phyloP scores from a whole-genome alignment of 352 stramenopile species.

The Pythium dissimile region DNA sequence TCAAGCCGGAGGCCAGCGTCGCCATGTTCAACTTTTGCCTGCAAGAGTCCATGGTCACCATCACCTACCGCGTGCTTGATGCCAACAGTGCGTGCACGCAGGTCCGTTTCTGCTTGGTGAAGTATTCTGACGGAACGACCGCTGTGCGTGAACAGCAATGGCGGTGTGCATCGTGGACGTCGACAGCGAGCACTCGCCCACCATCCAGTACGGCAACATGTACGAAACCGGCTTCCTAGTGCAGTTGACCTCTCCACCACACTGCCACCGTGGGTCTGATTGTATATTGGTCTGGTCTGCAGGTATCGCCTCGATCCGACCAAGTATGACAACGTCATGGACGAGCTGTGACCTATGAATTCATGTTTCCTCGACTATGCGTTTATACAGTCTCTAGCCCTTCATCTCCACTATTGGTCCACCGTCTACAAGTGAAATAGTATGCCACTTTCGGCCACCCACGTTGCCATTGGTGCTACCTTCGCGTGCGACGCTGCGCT shows the following conservation, averaged over 20 bases:
- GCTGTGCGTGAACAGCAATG: constrained; percentile 43
- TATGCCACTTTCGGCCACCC: too few species aligned
- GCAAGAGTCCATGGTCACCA: constrained; percentile 82
- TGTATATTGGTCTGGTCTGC: background rate
- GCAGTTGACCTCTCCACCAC: background rate
- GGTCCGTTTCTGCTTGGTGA: background rate
- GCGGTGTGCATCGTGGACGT: constrained; percentile 82
- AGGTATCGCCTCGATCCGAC: constrained; percentile 75
- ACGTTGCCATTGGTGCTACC: constrained; percentile 45
- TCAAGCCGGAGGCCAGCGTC: constrained; percentile 75
- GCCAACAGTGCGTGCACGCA: constrained; percentile 53
- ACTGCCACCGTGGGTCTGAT: background rate
- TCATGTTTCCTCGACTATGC: background rate
- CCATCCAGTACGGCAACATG: constrained; percentile 85
- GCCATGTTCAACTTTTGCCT: constrained; percentile 84
- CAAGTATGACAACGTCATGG: constrained; percentile 53
- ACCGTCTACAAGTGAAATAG: too few species aligned
- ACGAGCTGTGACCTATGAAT: constrained; percentile 12
- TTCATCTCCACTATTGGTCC: background rate
- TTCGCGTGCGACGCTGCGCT: constrained; percentile 61
- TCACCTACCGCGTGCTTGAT: constrained; percentile 77
- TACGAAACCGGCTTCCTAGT: constrained; percentile 23
- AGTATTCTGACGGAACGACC: constrained; percentile 1
- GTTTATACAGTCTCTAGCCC: background rate
- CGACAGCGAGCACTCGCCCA: constrained; percentile 77